Conservation (phyloP, 1,284 basidiomycete species). For the Tylopilus sp. region DNA sequence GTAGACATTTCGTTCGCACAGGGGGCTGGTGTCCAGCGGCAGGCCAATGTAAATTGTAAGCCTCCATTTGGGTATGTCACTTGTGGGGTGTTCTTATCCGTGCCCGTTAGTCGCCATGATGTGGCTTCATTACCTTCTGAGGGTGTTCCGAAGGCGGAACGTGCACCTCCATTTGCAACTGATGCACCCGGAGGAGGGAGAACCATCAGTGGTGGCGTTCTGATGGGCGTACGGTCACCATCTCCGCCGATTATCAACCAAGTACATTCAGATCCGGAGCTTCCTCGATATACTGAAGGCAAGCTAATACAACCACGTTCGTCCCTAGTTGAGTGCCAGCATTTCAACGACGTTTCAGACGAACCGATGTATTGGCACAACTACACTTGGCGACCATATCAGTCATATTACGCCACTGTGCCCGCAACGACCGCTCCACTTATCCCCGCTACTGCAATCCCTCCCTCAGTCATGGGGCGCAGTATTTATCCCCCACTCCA, state of each 20-base stretch:
- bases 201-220: slow-evolving; percentile 29
- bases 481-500: neutral
- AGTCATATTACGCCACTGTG: slow-evolving; percentile 32
- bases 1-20: slow-evolving; percentile 44
- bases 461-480: slow-evolving; percentile 3
- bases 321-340: neutral
- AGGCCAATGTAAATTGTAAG: slow-evolving; percentile 48
- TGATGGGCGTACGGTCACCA: slow-evolving; percentile 21
- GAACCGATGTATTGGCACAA: slow-evolving; percentile 19
- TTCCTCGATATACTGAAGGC: slow-evolving; percentile 40
- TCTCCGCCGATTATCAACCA: slow-evolving; percentile 9
- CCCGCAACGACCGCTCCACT: slow-evolving; percentile 2
- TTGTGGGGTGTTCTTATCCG: slow-evolving; percentile 1
- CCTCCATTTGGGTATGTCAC: slow-evolving; percentile 1
- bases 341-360: slow-evolving; percentile 9
- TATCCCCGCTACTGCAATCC: neutral
- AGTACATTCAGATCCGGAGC: slow-evolving; percentile 1
- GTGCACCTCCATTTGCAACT: slow-evolving; percentile 1
- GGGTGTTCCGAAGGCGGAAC: slow-evolving; percentile 1
- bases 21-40: slow-evolving; percentile 47
- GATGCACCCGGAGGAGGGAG: slow-evolving; percentile 8
- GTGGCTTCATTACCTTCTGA: slow-evolving; percentile 10
- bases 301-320: slow-evolving; percentile 34
- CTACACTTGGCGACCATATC: slow-evolving; percentile 21
- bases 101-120: slow-evolving; percentile 42